Evolutionary conservation across 352 stramenopile species (phyloP).

Genomic region (Pythium pyrilobum): DNA sequence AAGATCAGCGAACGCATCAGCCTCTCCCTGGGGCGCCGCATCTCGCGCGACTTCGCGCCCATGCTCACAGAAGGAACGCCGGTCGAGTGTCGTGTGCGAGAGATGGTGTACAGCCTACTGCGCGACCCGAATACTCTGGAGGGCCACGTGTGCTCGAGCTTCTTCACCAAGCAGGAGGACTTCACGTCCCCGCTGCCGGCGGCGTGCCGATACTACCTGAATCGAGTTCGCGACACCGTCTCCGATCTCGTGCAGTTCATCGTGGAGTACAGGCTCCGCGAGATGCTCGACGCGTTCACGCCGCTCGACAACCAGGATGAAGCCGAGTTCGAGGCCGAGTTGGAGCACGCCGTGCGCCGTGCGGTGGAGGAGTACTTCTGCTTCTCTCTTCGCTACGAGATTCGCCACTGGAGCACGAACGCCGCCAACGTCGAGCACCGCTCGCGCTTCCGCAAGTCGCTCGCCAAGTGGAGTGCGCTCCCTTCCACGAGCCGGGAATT

Average conservation of each 20-base stretch:
- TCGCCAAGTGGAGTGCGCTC: conserved; percentile 16
- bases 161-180: conserved; percentile 16
- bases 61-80: conserved; percentile 19
- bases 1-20: conserved; percentile 14
- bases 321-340: neutral
- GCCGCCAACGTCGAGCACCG: neutral
- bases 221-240: conserved; percentile 27
- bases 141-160: conserved; percentile 20
- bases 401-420: conserved; percentile 16
- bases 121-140: conserved; percentile 20
- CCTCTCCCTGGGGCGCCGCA: conserved; percentile 6
- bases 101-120: conserved; percentile 18
- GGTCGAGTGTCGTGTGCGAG: conserved; percentile 17
- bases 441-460: conserved; percentile 3
- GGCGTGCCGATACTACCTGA: conserved; percentile 24
- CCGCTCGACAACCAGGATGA: neutral
- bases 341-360: conserved; percentile 12
- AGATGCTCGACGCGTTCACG: conserved; percentile 9
- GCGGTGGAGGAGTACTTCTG: conserved; percentile 27
- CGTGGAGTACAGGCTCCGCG: conserved; percentile 20
- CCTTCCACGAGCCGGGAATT: conserved; percentile 15
- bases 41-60: conserved; percentile 18
- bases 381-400: conserved; percentile 15
- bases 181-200: conserved; percentile 5
- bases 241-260: conserved; percentile 31